These are phyloP conservation scores for Spathaspora jeffriesii DNA, from an alignment of 1,139 yeast species.

Conservation along the genomic window DNA sequence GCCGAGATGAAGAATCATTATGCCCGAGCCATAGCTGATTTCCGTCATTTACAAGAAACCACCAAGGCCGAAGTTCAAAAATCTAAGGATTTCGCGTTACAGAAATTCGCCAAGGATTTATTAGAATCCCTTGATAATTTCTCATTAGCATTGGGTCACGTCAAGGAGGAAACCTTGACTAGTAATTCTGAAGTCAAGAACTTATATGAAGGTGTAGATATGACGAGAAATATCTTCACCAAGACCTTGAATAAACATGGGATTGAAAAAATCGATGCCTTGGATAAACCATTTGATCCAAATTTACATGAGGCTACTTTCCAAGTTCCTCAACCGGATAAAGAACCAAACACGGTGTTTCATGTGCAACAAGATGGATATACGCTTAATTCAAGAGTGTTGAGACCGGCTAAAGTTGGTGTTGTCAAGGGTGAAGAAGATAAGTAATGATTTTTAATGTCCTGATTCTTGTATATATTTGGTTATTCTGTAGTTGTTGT, in stretches of 20 bases:
- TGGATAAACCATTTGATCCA: slow-evolving; percentile 88
- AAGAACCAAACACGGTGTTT: slow-evolving; percentile 92
- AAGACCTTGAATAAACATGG: slow-evolving; percentile 86
- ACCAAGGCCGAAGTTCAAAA: slow-evolving; percentile 86
- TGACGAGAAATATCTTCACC: slow-evolving; percentile 88
- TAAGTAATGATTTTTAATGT: slow-evolving; percentile 3
- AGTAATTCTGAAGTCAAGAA: slow-evolving; percentile 67
- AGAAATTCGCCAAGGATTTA: slow-evolving; percentile 89
- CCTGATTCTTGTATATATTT: slow-evolving; percentile 2
- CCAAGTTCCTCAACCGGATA: slow-evolving; percentile 84
- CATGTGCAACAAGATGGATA: slow-evolving; percentile 93
- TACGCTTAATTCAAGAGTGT: slow-evolving; percentile 81
- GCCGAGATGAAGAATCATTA: slow-evolving; percentile 84
- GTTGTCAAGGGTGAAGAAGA: slow-evolving; percentile 68
- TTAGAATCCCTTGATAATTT: slow-evolving; percentile 91
- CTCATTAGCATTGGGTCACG: slow-evolving; percentile 81
- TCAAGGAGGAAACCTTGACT: slow-evolving; percentile 62
- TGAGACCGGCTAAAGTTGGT: slow-evolving; percentile 97
- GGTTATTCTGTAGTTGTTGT: not conserved
- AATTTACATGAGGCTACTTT: slow-evolving; percentile 93
- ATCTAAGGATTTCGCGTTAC: slow-evolving; percentile 89
- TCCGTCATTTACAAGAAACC: slow-evolving; percentile 89
- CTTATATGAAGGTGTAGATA: slow-evolving; percentile 85
- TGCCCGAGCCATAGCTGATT: slow-evolving; percentile 86
- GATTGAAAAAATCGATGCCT: slow-evolving; percentile 74